A percentile compares a stretch with the other conserved stretches of the same genome.
These are phyloP conservation scores for Spergularia bocconei DNA, from an alignment of 148 eudicot genomes.

Conservation along the genomic window DNA sequence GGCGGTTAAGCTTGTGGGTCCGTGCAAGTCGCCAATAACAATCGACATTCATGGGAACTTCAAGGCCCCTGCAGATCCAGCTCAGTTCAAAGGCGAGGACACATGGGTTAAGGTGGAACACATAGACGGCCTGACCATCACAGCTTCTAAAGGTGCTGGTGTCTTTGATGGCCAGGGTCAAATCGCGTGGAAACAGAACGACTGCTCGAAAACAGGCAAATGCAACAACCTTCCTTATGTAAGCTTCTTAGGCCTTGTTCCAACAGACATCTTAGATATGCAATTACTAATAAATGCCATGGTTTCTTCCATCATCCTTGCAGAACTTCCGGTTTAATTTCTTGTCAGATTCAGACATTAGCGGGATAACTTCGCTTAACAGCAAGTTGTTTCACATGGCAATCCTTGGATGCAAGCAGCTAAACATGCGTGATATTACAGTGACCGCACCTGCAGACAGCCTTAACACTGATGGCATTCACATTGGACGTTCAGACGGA, in stretches of 20 bases:
- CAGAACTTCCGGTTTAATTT: slow-evolving; percentile 51
- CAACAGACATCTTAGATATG: not conserved
- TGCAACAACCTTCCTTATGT: slow-evolving; percentile 50
- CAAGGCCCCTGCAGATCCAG: slow-evolving; percentile 44
- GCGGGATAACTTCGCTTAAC: slow-evolving; percentile 38
- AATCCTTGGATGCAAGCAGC: slow-evolving; percentile 35
- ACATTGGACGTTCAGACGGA: slow-evolving; percentile 42
- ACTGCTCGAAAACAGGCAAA: slow-evolving; percentile 27
- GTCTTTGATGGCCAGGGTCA: slow-evolving; percentile 54
- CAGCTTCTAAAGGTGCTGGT: slow-evolving; percentile 38
- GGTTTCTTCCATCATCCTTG: not conserved
- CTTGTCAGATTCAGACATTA: slow-evolving; percentile 36
- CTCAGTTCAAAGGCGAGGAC: slow-evolving; percentile 23
- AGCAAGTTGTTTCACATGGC: slow-evolving; percentile 58
- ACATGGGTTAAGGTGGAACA: slow-evolving; percentile 42
- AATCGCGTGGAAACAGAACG: slow-evolving; percentile 42
- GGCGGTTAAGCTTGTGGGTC: slow-evolving; percentile 41
- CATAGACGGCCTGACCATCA: slow-evolving; percentile 36
- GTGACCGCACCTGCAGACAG: slow-evolving; percentile 46
- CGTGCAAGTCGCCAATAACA: slow-evolving; percentile 45
- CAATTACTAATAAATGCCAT: not conserved
- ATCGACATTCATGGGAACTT: slow-evolving; percentile 48
- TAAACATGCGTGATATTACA: slow-evolving; percentile 30
- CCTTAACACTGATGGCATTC: slow-evolving; percentile 66
- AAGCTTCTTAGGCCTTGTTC: slow-evolving; percentile 15